Evolutionary conservation across 2,329 filamentous ascomycete species (phyloP).

Genomic region (Fusarium sp.): DNA sequence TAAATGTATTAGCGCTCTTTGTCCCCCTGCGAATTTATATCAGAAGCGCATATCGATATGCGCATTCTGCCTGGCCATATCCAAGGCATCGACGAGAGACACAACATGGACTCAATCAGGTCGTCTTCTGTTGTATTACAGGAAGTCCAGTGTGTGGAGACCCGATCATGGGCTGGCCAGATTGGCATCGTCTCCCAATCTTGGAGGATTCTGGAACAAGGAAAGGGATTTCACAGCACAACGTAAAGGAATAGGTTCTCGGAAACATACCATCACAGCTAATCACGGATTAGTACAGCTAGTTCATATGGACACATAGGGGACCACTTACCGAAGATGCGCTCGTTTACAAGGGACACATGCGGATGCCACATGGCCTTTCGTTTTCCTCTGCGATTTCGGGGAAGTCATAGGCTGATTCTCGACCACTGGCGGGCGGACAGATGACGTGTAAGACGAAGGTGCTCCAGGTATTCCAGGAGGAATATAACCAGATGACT

Average conservation of each 20-base stretch:
- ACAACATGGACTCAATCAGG: not conserved
- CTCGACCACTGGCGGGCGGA: slow-evolving; percentile 54
- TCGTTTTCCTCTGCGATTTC: slow-evolving; percentile 73
- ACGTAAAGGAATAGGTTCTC: slow-evolving; percentile 1
- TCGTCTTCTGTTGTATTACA: not conserved
- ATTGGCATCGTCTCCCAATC: not conserved
- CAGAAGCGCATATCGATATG: not conserved
- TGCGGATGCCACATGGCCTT: slow-evolving; percentile 84
- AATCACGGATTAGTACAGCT: slow-evolving; percentile 19
- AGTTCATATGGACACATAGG: not conserved
- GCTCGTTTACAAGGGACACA: slow-evolving; percentile 88
- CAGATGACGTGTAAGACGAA: slow-evolving; percentile 36
- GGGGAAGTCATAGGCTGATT: slow-evolving; percentile 61
- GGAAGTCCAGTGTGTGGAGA: not conserved
- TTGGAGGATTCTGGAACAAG: not conserved
- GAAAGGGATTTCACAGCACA: not conserved
- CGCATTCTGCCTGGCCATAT: not conserved
- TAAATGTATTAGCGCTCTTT: slow-evolving; percentile 45
- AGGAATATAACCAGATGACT: slow-evolving; percentile 37
- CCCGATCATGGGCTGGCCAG: not conserved
- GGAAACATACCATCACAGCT: slow-evolving; percentile 72
- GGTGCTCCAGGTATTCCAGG: slow-evolving; percentile 26
- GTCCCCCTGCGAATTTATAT: not conserved
- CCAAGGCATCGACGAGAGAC: not conserved
- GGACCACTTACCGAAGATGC: slow-evolving; percentile 70